phyloP scores from a whole-genome alignment of 306 rosid genomes.

The Leucaena leucocephala region DNA sequence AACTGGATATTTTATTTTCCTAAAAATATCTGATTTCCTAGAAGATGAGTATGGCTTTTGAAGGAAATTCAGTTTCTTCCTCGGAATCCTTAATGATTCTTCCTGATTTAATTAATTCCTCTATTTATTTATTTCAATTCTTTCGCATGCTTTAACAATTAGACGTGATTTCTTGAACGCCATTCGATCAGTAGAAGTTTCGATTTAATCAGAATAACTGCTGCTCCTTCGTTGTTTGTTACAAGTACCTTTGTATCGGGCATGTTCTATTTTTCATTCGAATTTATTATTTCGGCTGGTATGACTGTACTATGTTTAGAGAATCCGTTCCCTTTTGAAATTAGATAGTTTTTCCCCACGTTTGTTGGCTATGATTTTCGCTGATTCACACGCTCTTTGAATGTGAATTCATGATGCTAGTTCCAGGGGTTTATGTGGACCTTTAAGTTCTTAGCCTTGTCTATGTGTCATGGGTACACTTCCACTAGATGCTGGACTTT shows the following conservation, averaged over 20 bases:
- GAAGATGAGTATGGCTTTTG: background rate
- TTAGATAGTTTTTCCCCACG: background rate
- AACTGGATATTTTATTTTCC: background rate
- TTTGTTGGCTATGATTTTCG: background rate
- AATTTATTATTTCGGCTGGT: background rate
- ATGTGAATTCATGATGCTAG: background rate
- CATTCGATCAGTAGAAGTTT: background rate
- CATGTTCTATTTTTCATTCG: background rate
- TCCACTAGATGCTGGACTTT: constrained; percentile 1
- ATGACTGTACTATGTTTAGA: background rate
- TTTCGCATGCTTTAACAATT: background rate
- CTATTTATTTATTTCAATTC: background rate
- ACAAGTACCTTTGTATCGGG: background rate
- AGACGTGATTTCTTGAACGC: background rate
- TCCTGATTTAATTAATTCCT: background rate
- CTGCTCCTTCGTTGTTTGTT: constrained; percentile 4
- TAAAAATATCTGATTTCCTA: background rate
- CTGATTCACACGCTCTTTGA: background rate
- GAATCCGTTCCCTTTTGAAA: constrained; percentile 3
- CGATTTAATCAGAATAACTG: background rate
- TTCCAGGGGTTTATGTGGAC: background rate
- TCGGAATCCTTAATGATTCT: background rate
- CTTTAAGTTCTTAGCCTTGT: background rate
- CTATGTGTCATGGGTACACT: background rate
- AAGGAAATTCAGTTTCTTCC: background rate